A percentile compares a stretch with the other conserved stretches of the same genome.
Evolutionary conservation across 495 filamentous ascomycete genomes (phyloP).

Genomic region (Aspergillus conjunctus): DNA sequence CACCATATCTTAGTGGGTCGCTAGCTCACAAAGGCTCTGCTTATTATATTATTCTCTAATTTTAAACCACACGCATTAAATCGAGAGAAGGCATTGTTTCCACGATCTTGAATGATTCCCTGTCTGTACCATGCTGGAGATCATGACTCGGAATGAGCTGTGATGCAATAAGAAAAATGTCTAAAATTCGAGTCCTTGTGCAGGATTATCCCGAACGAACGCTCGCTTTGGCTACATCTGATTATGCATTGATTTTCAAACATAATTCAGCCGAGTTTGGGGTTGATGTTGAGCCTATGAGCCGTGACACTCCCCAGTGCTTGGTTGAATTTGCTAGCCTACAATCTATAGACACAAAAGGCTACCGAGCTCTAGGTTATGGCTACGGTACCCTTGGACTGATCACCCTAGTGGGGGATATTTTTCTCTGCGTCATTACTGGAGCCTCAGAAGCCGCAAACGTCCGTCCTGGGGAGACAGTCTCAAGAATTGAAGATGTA

Average conservation of each 20-base stretch:
- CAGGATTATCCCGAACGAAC: conserved; percentile 78
- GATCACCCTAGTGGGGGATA: conserved; percentile 80
- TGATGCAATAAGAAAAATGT: conserved; percentile 33
- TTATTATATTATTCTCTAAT: too few species aligned
- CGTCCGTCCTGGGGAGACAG: conserved; percentile 81
- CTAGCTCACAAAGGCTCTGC: too few species aligned
- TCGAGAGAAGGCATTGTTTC: too few species aligned
- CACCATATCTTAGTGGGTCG: too few species aligned
- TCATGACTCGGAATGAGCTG: background rate
- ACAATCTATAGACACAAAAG: conserved; percentile 65
- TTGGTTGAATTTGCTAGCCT: conserved; percentile 80
- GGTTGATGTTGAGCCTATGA: conserved; percentile 19
- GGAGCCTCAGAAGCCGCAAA: conserved; percentile 74
- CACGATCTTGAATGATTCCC: background rate
- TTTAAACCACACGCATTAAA: too few species aligned
- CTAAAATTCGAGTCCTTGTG: conserved; percentile 44
- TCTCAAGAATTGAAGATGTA: conserved; percentile 82
- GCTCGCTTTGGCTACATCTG: conserved; percentile 76
- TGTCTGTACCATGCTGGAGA: background rate
- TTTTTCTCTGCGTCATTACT: conserved; percentile 91
- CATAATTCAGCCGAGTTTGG: conserved; percentile 62
- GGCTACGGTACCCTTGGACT: conserved; percentile 89
- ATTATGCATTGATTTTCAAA: conserved; percentile 81
- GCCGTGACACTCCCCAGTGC: conserved; percentile 63
- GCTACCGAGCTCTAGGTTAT: conserved; percentile 73